Conservation (phyloP, 2,329 filamentous ascomycete genomes). For the Truncatella angustata region DNA sequence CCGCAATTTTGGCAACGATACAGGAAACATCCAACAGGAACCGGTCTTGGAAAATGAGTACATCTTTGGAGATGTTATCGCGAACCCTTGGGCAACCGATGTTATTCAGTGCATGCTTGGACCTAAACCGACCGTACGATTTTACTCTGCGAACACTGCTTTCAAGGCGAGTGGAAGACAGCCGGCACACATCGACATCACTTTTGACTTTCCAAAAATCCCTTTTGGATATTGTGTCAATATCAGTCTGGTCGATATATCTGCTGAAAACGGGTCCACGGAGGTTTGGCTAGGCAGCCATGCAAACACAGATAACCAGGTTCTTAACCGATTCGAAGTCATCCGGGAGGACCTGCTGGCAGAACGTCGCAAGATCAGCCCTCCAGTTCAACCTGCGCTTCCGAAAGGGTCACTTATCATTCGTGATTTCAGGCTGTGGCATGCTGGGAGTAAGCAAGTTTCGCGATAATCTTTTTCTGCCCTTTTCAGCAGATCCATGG, state of each 20-base stretch:
- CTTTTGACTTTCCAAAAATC: slow-evolving; percentile 46
- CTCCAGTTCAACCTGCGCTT: slow-evolving; percentile 37
- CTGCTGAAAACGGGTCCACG: slow-evolving; percentile 44
- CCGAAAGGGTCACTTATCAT: slow-evolving; percentile 43
- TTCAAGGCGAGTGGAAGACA: slow-evolving; percentile 35
- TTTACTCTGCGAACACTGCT: slow-evolving; percentile 38
- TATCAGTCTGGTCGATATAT: slow-evolving; percentile 42
- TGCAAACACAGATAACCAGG: slow-evolving; percentile 30
- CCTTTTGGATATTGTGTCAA: slow-evolving; percentile 48
- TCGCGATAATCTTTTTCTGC: too few relatives aligned
- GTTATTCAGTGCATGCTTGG: slow-evolving; percentile 36
- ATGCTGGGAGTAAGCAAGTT: too few relatives aligned
- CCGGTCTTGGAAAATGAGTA: slow-evolving; percentile 16
- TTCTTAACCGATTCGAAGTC: slow-evolving; percentile 20
- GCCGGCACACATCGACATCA: slow-evolving; percentile 38
- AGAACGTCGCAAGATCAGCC: slow-evolving; percentile 26
- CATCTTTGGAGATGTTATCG: slow-evolving; percentile 18
- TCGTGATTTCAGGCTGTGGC: slow-evolving; percentile 47
- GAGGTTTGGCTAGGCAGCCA: slow-evolving; percentile 52
- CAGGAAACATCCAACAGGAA: slow-evolving; percentile 21
- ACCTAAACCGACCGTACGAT: slow-evolving; percentile 32
- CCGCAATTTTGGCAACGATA: slow-evolving; percentile 21
- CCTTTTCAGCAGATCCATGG: too few relatives aligned
- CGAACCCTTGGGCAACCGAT: slow-evolving; percentile 32
- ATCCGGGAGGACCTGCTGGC: slow-evolving; percentile 32